Evolutionary conservation across 192 early-diverging fungal genomes (phyloP).

Genomic region (Backusella tarrabulga): DNA sequence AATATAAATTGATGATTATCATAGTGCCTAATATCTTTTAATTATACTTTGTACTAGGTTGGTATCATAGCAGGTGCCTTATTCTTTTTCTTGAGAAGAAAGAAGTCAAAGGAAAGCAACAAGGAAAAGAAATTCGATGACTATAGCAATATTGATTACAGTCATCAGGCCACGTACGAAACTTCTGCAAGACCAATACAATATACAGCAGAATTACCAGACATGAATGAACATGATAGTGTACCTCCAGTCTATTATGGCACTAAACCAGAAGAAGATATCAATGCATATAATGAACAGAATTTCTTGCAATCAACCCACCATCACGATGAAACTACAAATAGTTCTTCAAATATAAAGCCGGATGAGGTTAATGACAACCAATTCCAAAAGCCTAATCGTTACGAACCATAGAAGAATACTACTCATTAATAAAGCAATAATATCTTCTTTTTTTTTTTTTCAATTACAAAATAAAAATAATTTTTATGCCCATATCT

Average conservation of each 20-base stretch:
- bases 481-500: background rate
- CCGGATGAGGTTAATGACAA: background rate
- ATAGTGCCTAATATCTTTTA: background rate
- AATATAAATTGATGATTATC: background rate
- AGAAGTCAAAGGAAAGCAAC: background rate
- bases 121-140: background rate
- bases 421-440: background rate
- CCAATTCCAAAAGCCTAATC: background rate
- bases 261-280: background rate
- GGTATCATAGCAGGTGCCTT: background rate
- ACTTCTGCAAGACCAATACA: background rate
- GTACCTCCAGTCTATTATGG: background rate
- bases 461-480: background rate
- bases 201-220: background rate
- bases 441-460: background rate
- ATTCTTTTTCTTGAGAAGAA: background rate
- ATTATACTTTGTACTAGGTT: background rate
- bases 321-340: background rate
- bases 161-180: background rate
- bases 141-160: background rate
- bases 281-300: background rate
- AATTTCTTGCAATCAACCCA: background rate
- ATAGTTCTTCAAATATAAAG: background rate
- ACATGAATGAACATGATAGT: background rate
- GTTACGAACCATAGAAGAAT: background rate